phyloP scores from a whole-genome alignment of 257 asterid genomes.

The Jaltomata sinuosa region DNA sequence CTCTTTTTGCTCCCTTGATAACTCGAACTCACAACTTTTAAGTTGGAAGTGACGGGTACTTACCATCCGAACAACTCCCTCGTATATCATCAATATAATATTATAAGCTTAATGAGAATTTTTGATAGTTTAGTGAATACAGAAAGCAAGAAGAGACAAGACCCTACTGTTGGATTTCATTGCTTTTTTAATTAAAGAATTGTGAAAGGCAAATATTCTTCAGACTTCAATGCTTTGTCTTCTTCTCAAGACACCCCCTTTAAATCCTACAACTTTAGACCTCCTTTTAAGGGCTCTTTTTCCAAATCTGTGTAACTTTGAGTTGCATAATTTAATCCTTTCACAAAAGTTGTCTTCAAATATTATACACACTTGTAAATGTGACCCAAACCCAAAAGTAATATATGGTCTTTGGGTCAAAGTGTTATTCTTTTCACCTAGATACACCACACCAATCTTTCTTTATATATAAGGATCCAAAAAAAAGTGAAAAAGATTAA shows the following conservation, averaged over 20 bases:
- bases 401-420: neutral
- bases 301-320: slow-evolving; percentile 41
- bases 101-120: neutral
- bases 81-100: neutral
- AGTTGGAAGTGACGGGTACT: too few species aligned
- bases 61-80: too few species aligned
- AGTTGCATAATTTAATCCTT: slow-evolving; percentile 2
- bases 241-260: slow-evolving; percentile 43
- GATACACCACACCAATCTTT: slow-evolving; percentile 4
- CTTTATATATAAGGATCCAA: neutral
- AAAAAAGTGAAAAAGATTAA: neutral
- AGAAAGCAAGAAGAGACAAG: slow-evolving; percentile 16
- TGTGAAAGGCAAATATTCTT: slow-evolving; percentile 42
- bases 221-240: slow-evolving; percentile 45
- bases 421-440: slow-evolving; percentile 18
- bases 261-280: slow-evolving; percentile 47
- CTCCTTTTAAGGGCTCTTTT: slow-evolving; percentile 56
- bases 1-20: too few species aligned
- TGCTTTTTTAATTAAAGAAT: slow-evolving; percentile 7
- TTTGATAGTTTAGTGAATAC: slow-evolving; percentile 11
- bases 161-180: slow-evolving; percentile 30
- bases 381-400: slow-evolving; percentile 13
- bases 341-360: slow-evolving; percentile 3
- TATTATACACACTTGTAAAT: neutral
- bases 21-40: too few species aligned